Evolutionary conservation across 768 basidiomycete genomes (phyloP), one percentile per base, ranked within the genome.

Genomic region (Kwoniella sp.): DNA sequence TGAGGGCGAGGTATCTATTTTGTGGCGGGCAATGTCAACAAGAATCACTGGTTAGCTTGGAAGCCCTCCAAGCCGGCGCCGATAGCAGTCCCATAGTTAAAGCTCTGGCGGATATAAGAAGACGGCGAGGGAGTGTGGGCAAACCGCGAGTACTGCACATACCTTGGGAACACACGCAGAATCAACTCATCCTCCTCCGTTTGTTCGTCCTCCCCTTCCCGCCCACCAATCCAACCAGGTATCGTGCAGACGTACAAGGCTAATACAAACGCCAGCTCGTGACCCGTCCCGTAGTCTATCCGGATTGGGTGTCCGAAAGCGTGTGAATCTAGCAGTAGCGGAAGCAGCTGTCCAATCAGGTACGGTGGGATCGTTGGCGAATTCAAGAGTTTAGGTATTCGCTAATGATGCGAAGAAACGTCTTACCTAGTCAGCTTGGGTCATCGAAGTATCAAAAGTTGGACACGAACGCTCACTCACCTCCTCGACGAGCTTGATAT

Each of bases 241-340:
- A 69, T 61, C 30, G 74, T 75, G 54, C 76, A 73, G 41, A 62
- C 70, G 64, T 71, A 79, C 8, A 97, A 84, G 65, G 92, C 90
- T 20, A 94, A 82, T 7, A 86, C 86, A 75, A 96, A 97, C 0
- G 90, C 89, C 0, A 92, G 86, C 83, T 98, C 96, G 73, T 99
- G 96, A 0, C 96, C 96, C 2, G 92, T 93, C 0, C 96, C 95
- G 76, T 97, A 98, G 83, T 99, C 96, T 82, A 98, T 87, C 60
- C 96, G 87, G 13, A 86, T 85, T 73, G 92, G 90, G 3, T 90
- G 93, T 8, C 96, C 96, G 79, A 98, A 97, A 0, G 80, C 73
- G 52, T 70, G 60, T 0, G 93, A 89, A 2, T 87, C 84, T 59
- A 90, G 72, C 30, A 97, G 81, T 69, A 95, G 90, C 0, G 93